Base-by-base conservation (phyloP, 2,329 filamentous ascomycete species). In the Xylaria hypoxylon region DNA sequence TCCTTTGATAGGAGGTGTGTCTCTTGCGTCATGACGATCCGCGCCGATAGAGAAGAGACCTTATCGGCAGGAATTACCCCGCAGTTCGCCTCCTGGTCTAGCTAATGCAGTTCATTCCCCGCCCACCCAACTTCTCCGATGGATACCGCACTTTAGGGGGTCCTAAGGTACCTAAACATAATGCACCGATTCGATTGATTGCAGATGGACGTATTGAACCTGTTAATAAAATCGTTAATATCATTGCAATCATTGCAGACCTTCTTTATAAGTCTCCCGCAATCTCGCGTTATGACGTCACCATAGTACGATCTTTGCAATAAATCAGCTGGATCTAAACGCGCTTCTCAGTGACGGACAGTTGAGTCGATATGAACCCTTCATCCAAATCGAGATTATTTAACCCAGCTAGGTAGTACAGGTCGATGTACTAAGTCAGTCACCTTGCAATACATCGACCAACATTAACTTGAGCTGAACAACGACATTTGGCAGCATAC, bases 1-100 rank as follows among this genome's bases (percentile, higher is more conserved):
- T 31, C 28, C 28, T 31, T 31, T 31, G 28, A 31, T 8, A 31
- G 8, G 8, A 8, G 28, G 8, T 5, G 28, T 28, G 52, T 38
- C 26, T 42, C 35, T 35, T 42, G 52, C 52, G 19, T 55, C 52
- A 55, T 28, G 13, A 17, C 33, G 10, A 8, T 10, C 35, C 13
- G 10, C 4, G 10, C 35, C 28, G 22, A n/a, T 19, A 28, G 7
- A 15, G 38, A 28, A 33, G 8, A n/a, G 17, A 4, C 48, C 59
- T 63, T 58, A 59, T 62, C 38, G 53, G 44, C n/a, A 59, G 28
- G 11, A 61, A 45, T 38, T 67, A 67, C 65, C 65, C 65, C 65
- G 65, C 65, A 59, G 35, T 67, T 38, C 22, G 13, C 52, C 28
- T 38, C 22, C 19, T 17, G 2, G 5, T 26, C 45, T 26, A n/a